Base-by-base conservation (phyloP, 495 filamentous ascomycete genomes). In the Penicillium alfredii region DNA sequence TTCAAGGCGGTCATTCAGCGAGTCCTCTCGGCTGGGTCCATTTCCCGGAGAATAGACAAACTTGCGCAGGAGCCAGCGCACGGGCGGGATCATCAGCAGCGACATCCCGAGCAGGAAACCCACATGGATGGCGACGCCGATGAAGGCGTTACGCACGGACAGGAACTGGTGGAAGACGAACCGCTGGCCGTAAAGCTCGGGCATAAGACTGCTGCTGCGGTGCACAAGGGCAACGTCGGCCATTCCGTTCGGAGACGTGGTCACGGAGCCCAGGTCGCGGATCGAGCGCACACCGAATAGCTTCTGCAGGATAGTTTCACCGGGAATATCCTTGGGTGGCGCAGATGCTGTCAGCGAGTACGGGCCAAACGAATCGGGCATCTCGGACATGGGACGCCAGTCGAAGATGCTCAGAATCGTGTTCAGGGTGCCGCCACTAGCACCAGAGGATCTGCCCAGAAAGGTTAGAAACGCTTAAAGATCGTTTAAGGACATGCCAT, bases 91-190 rank as follows among this genome's bases (percentile, higher is more conserved):
- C 8, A 66, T 33, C 10, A 93, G 52, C 5, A 82, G 51, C 1
- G 78, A 10, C 0, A 74, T 41, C 3, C 64, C 66, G 12, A 81
- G 4, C 1, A 72, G 30, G 18, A 88, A 44, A 0, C 64, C 66
- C 19, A 76, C 60, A 47, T 88, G 81, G 17, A 81, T 55, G 1
- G 63, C 43, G 1, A 79, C 43, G 1, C 77, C 88, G 4, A 57
- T 46, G 14, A 85, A 33, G n/a, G 60, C 61, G 49, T 77, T 86
- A 7, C 73, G 69, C 0, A 78, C 72, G 20, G 68, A 73, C 55
- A 78, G 66, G 53, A 81, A 86, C 51, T 88, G 81, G 19, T 63
- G 67, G 56, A 82, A 88, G 19, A 71, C 66, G 57, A 94, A 94
- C 3, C 75, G 72, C 4, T 76, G 71, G 0, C 88, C 88, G 59